Percentiles rank a stretch among this genome's conserved stretches.
These are phyloP conservation scores for Lentinula aciculospora DNA, from an alignment of 768 basidiomycete species.

Conservation along the genomic window DNA sequence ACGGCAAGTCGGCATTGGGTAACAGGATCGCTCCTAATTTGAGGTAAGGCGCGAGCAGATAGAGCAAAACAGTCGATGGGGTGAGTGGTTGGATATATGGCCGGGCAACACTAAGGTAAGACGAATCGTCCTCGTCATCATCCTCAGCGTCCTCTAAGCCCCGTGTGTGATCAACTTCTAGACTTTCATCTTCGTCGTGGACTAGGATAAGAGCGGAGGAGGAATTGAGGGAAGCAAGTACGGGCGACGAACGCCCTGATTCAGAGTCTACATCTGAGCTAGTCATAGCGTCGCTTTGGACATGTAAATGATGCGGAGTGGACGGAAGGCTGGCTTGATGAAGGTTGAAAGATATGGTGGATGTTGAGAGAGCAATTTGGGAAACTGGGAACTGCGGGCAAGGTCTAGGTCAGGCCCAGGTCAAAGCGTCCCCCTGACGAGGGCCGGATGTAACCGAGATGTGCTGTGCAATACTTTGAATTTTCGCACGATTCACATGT, in stretches of 20 bases:
- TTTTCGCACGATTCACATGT: constrained; percentile 2
- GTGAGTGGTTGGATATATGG: constrained; percentile 47
- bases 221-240: constrained; percentile 27
- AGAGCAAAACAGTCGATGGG: constrained; percentile 55
- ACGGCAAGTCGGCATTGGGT: constrained; percentile 39
- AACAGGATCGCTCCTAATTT: constrained; percentile 66
- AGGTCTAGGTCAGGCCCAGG: neutral
- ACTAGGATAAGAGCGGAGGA: constrained; percentile 61
- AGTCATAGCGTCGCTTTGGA: neutral
- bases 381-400: neutral
- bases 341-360: neutral
- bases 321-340: neutral
- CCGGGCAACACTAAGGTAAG: constrained; percentile 39
- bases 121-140: constrained; percentile 40
- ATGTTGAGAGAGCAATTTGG: neutral
- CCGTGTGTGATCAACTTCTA: constrained; percentile 12
- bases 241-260: constrained; percentile 16
- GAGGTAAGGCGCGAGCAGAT: constrained; percentile 64
- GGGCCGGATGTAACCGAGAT: neutral
- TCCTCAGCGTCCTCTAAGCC: constrained; percentile 30
- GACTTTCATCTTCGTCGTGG: constrained; percentile 36
- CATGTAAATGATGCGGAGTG: neutral
- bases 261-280: neutral
- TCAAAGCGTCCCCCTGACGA: neutral
- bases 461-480: too few relatives aligned